phyloP scores from a whole-genome alignment of 2,329 filamentous ascomycete genomes.

The Sclerotinia sclerotiorum region DNA sequence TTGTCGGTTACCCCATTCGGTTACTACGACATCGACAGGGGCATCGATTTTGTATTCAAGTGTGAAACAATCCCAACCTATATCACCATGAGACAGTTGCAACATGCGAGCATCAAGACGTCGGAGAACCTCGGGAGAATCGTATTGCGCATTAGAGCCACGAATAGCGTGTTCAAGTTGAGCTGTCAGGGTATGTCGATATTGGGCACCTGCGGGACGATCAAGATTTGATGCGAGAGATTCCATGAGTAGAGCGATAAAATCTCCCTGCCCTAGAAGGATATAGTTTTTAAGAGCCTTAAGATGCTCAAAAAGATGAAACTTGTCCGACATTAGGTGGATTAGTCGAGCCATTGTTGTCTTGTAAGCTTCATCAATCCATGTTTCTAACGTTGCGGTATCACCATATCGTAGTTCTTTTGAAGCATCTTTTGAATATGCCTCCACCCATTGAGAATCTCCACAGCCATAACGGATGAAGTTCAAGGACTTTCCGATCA shows the following conservation, averaged over 20 bases:
- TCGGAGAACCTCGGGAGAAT: conserved; percentile 85
- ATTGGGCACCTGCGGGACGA: conserved; percentile 92
- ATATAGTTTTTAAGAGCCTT: conserved; percentile 92
- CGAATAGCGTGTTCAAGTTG: conserved; percentile 96
- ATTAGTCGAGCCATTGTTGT: conserved; percentile 96
- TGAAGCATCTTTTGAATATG: conserved; percentile 88
- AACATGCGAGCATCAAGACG: conserved; percentile 97
- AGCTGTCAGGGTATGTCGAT: conserved; percentile 94
- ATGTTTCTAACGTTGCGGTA: conserved; percentile 84
- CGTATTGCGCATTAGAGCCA: conserved; percentile 94
- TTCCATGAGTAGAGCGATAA: conserved; percentile 96
- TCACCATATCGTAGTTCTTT: conserved; percentile 92
- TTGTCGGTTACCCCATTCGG: conserved; percentile 90
- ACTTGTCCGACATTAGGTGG: conserved; percentile 90
- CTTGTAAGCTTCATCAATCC: conserved; percentile 96
- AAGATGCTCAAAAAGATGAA: conserved; percentile 90
- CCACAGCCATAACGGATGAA: conserved; percentile 96
- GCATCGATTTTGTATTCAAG: conserved; percentile 98
- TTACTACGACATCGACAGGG: conserved; percentile 94
- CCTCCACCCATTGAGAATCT: conserved; percentile 92
- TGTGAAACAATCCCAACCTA: conserved; percentile 98
- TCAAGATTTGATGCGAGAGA: conserved; percentile 90
- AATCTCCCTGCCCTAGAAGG: conserved; percentile 91
- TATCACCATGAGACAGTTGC: conserved; percentile 92
- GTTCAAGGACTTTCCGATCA: conserved; percentile 97